phyloP scores from a whole-genome alignment of 116 monocot species.

The Posidonia oceanica region DNA sequence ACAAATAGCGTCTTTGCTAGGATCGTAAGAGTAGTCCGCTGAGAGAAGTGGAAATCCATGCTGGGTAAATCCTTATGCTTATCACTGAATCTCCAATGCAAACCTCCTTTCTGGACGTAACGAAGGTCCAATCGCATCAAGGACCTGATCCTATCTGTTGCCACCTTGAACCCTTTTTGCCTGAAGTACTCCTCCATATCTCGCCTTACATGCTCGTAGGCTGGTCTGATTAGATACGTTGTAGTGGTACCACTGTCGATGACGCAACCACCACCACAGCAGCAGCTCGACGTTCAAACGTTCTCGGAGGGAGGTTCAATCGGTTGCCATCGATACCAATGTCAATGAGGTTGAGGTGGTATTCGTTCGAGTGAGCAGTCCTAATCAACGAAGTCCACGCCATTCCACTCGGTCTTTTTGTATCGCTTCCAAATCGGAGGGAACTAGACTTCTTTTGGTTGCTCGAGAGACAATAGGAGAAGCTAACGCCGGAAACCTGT shows the following conservation, averaged over 20 bases:
- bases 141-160: background rate
- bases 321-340: background rate
- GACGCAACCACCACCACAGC: conserved; percentile 33
- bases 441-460: conserved; percentile 23
- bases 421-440: conserved; percentile 26
- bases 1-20: background rate
- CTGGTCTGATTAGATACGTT: conserved; percentile 30
- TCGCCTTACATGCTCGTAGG: conserved; percentile 30
- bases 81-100: background rate
- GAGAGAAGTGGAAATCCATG: background rate
- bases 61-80: background rate
- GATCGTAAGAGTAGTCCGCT: background rate
- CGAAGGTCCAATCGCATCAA: background rate
- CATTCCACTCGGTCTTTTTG: background rate
- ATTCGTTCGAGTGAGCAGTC: conserved; percentile 3
- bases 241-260: conserved; percentile 59
- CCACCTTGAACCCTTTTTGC: background rate
- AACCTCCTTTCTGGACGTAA: background rate
- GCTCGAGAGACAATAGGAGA: conserved; percentile 67
- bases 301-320: background rate
- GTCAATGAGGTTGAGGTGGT: conserved; percentile 26
- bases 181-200: conserved; percentile 14
- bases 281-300: conserved; percentile 31
- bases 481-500: conserved; percentile 31
- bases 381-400: conserved; percentile 19